phyloP scores from a whole-genome alignment of 805 yeast genomes.

The Ogataea minuta region DNA sequence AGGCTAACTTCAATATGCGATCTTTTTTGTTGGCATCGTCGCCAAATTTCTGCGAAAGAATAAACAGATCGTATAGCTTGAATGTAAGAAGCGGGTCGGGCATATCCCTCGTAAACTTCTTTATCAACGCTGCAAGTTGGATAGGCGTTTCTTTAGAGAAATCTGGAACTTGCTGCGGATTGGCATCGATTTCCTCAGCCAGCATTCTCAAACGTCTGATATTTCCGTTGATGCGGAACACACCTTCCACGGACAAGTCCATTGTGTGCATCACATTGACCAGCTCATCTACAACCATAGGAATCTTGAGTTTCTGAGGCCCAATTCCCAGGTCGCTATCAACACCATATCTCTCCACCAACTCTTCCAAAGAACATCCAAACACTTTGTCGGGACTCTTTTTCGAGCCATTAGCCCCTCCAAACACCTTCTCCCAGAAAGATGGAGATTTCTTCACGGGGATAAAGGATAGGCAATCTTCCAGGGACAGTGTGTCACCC shows the following conservation, averaged over 20 bases:
- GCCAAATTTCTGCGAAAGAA: constrained; percentile 55
- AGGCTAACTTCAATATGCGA: constrained; percentile 58
- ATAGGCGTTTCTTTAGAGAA: constrained; percentile 75
- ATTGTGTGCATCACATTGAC: constrained; percentile 79
- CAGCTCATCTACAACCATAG: constrained; percentile 82
- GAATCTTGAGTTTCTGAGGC: constrained; percentile 74
- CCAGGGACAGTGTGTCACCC: constrained; percentile 32
- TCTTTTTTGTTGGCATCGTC: constrained; percentile 45
- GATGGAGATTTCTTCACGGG: constrained; percentile 43
- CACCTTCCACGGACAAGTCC: constrained; percentile 95
- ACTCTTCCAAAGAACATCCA: constrained; percentile 69
- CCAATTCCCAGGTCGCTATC: constrained; percentile 86
- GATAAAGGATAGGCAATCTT: constrained; percentile 41
- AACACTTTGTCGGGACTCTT: constrained; percentile 50
- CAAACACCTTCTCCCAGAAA: constrained; percentile 53
- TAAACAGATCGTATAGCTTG: constrained; percentile 74
- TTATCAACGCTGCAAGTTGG: constrained; percentile 89
- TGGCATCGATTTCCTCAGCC: constrained; percentile 67
- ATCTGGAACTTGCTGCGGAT: constrained; percentile 70
- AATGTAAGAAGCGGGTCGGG: constrained; percentile 88
- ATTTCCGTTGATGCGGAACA: constrained; percentile 94
- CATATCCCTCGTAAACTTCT: constrained; percentile 85
- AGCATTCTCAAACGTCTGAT: constrained; percentile 75
- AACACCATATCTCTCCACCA: constrained; percentile 70
- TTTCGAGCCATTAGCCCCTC: constrained; percentile 10